Percentiles rank a stretch among this genome's conserved stretches.
phyloP scores from a whole-genome alignment of 1,139 yeast species.

The Tardiomyces digboiensis region DNA sequence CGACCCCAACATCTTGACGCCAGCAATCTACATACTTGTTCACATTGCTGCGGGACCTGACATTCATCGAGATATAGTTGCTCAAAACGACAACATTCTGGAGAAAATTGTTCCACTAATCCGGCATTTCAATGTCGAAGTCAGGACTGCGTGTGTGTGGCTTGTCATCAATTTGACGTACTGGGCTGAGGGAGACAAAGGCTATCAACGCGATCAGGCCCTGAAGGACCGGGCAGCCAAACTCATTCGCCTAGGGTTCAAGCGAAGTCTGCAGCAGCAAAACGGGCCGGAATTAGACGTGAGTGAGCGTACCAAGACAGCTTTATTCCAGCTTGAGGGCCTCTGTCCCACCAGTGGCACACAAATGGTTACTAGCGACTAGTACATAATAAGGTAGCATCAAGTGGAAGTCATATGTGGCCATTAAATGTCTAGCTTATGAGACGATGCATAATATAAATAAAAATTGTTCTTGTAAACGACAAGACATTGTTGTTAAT shows the following conservation, averaged over 20 bases:
- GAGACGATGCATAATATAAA: too few relatives aligned
- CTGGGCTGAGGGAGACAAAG: slow-evolving; percentile 26
- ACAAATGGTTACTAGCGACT: neutral
- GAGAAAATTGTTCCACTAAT: slow-evolving; percentile 10
- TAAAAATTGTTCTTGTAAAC: neutral
- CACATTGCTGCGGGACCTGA: slow-evolving; percentile 50
- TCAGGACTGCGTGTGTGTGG: slow-evolving; percentile 52
- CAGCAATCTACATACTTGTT: slow-evolving; percentile 44
- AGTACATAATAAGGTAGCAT: too few relatives aligned
- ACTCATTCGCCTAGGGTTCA: slow-evolving; percentile 33
- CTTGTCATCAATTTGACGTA: slow-evolving; percentile 48
- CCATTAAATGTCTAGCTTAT: too few relatives aligned
- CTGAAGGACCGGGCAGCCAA: slow-evolving; percentile 13
- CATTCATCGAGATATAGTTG: slow-evolving; percentile 35
- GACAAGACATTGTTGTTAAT: neutral
- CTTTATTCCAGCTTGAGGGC: slow-evolving; percentile 29
- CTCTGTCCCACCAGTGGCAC: neutral
- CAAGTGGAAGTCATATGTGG: too few relatives aligned
- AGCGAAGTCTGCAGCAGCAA: slow-evolving; percentile 19
- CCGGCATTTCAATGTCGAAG: slow-evolving; percentile 29
- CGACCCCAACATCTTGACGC: slow-evolving; percentile 23
- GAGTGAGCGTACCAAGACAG: slow-evolving; percentile 40
- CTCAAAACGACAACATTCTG: slow-evolving; percentile 34
- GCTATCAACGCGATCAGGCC: slow-evolving; percentile 14
- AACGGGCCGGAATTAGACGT: slow-evolving; percentile 31